Percentiles rank a stretch among this genome's conserved stretches.
These are phyloP conservation scores for Tricladium varicosporioides DNA, from an alignment of 2,329 filamentous ascomycete genomes.

Conservation along the genomic window DNA sequence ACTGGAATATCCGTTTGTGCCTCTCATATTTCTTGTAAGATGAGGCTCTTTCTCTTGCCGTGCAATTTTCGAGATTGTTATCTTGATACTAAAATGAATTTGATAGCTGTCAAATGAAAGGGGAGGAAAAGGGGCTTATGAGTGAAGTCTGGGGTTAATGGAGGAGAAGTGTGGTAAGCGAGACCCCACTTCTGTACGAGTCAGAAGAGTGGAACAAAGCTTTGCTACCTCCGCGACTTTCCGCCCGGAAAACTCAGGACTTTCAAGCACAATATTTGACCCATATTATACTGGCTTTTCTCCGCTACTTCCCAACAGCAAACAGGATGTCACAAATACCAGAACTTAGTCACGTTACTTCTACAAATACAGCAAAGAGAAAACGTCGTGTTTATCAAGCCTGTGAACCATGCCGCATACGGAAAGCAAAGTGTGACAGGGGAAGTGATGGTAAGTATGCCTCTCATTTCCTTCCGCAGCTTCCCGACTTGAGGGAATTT, in stretches of 20 bases:
- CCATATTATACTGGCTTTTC: not conserved
- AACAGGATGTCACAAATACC: not conserved
- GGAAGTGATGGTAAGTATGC: conserved; percentile 1
- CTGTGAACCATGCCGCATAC: conserved; percentile 4
- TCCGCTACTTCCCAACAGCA: not conserved
- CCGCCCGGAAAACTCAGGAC: not conserved
- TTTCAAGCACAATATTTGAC: not conserved
- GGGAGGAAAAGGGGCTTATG: too few relatives aligned
- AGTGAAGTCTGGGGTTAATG: too few relatives aligned
- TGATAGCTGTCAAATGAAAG: too few relatives aligned
- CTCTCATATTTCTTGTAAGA: too few relatives aligned
- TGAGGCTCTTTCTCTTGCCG: too few relatives aligned
- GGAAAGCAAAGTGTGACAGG: conserved; percentile 6
- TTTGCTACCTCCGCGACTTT: not conserved
- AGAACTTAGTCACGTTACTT: not conserved
- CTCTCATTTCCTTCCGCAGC: not conserved
- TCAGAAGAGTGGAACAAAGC: too few relatives aligned
- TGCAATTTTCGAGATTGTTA: too few relatives aligned
- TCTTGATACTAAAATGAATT: too few relatives aligned
- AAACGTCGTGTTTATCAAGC: conserved; percentile 7
- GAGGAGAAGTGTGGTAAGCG: too few relatives aligned
- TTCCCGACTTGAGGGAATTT: not conserved
- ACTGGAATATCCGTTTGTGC: too few relatives aligned
- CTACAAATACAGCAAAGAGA: not conserved
- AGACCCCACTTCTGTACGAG: too few relatives aligned